These are phyloP conservation scores for Plasmodium malariae DNA, from an alignment of 169 alveolate genomes.

Conservation along the genomic window DNA sequence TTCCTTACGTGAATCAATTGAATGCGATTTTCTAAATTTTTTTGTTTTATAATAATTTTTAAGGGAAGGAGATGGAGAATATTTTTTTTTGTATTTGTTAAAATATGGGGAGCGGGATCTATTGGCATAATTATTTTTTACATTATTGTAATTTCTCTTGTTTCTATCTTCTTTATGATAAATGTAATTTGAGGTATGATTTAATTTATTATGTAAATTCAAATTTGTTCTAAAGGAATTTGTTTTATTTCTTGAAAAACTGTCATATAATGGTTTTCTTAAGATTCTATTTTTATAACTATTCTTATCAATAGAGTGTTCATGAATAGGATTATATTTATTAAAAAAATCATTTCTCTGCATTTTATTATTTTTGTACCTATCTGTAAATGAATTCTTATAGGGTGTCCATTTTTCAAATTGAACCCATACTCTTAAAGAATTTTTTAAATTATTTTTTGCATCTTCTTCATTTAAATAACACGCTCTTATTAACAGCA, in stretches of 20 bases:
- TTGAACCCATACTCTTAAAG: constrained; percentile 66
- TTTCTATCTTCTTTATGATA: constrained; percentile 33
- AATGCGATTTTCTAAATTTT: constrained; percentile 38
- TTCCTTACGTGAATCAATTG: constrained; percentile 31
- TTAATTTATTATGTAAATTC: not conserved
- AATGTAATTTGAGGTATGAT: constrained; percentile 16
- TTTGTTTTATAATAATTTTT: constrained; percentile 31
- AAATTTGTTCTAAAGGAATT: constrained; percentile 27
- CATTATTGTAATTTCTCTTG: constrained; percentile 27
- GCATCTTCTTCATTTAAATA: constrained; percentile 72
- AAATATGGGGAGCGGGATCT: constrained; percentile 30
- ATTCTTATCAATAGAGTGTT: constrained; percentile 37
- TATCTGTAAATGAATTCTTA: constrained; percentile 15
- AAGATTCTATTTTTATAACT: constrained; percentile 16
- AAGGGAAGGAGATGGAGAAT: constrained; percentile 42
- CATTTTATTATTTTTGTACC: constrained; percentile 29
- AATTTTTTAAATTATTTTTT: constrained; percentile 33
- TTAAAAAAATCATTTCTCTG: constrained; percentile 38
- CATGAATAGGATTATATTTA: constrained; percentile 53
- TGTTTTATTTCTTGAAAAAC: constrained; percentile 13
- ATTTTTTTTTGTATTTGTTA: constrained; percentile 51
- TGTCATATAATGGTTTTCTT: constrained; percentile 55
- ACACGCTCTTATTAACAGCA: constrained; percentile 67
- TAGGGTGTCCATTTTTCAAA: constrained; percentile 72
- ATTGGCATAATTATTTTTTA: not conserved